Evolutionary conservation across 148 eudicot genomes (phyloP).

Genomic region (Rhododendron molle): DNA sequence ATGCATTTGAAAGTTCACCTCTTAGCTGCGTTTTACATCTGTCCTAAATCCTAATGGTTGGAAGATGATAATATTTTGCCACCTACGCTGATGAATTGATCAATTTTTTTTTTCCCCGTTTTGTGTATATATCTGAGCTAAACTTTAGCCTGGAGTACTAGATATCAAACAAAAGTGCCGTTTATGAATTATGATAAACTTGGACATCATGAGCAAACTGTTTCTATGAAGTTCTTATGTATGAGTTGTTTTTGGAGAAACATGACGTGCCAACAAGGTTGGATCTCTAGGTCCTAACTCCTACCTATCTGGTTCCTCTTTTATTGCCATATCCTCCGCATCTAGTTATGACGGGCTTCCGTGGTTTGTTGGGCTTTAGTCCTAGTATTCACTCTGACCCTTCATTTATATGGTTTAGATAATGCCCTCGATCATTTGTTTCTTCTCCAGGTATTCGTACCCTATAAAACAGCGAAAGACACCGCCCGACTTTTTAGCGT

Average conservation of each 20-base stretch:
- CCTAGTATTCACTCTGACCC: not conserved
- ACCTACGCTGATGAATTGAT: not conserved
- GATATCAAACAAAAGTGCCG: not conserved
- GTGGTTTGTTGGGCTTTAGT: not conserved
- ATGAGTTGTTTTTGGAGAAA: not conserved
- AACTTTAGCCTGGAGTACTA: not conserved
- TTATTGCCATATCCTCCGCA: not conserved
- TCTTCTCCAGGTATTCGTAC: conserved; percentile 46
- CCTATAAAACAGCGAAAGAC: conserved; percentile 24
- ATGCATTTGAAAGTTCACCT: not conserved
- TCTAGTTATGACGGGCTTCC: not conserved
- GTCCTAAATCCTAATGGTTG: not conserved
- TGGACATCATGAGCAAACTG: not conserved
- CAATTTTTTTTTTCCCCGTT: not conserved
- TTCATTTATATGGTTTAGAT: not conserved
- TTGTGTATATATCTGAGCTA: not conserved
- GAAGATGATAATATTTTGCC: not conserved
- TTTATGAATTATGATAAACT: not conserved
- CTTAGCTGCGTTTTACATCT: not conserved
- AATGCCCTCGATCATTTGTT: not conserved
- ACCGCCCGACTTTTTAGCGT: conserved; percentile 30
- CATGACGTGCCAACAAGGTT: not conserved
- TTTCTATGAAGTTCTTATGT: not conserved
- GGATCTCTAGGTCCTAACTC: not conserved
- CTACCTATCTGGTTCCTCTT: not conserved